Percentiles rank a stretch among this genome's conserved stretches.
Conservation (phyloP, 1,284 basidiomycete genomes). For the Somion occarium region DNA sequence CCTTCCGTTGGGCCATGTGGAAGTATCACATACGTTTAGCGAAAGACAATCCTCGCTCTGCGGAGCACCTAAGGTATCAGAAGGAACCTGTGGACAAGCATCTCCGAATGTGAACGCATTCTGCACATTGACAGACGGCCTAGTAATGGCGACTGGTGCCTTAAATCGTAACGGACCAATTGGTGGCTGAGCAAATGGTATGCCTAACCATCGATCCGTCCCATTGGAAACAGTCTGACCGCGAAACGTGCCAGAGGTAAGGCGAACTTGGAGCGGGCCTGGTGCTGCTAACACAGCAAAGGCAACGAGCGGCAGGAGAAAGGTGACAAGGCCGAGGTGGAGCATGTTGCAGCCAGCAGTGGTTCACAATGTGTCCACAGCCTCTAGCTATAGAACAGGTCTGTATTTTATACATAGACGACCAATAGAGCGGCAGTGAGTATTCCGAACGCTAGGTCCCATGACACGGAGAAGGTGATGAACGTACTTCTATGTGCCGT, state of each 20-base stretch:
- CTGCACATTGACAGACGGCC: slow-evolving; percentile 26
- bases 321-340: not conserved
- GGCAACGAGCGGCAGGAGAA: not conserved
- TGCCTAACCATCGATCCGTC: slow-evolving; percentile 53
- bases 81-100: slow-evolving; percentile 49
- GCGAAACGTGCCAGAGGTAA: slow-evolving; percentile 42
- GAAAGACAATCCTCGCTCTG: slow-evolving; percentile 52
- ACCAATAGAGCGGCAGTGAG: too few species aligned
- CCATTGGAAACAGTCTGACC: slow-evolving; percentile 37
- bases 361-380: too few species aligned
- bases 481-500: too few species aligned
- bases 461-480: too few species aligned
- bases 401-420: too few species aligned
- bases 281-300: not conserved
- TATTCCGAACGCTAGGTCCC: too few species aligned
- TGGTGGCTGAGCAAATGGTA: slow-evolving; percentile 64
- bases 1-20: not conserved
- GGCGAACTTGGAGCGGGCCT: slow-evolving; percentile 28
- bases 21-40: slow-evolving; percentile 37
- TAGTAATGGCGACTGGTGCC: slow-evolving; percentile 48
- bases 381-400: too few species aligned
- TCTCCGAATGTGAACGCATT: slow-evolving; percentile 50
- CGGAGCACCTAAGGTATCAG: slow-evolving; percentile 38
- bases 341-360: too few species aligned
- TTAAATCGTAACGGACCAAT: slow-evolving; percentile 51